Evolutionary conservation across 805 yeast species (phyloP).

Genomic region (Starmerella bombicola): DNA sequence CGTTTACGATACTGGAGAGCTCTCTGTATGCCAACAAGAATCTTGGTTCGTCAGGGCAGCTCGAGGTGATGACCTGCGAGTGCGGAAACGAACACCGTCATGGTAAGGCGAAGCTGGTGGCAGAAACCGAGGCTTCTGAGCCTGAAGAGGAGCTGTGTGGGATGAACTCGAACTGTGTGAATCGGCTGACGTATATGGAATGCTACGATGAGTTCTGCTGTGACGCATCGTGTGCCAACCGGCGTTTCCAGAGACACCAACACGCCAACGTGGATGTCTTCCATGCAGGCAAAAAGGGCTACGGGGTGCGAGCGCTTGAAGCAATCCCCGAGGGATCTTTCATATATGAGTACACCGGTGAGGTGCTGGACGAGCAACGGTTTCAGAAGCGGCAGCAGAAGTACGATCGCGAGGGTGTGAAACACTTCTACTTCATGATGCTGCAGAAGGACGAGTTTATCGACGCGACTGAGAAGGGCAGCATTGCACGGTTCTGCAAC

Average conservation of each 20-base stretch:
- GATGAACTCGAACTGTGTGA: conserved; percentile 78
- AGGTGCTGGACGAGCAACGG: conserved; percentile 69
- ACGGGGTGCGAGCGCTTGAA: conserved; percentile 65
- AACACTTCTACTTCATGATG: conserved; percentile 94
- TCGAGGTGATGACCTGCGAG: conserved; percentile 83
- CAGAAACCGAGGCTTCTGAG: neutral
- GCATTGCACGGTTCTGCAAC: conserved; percentile 81
- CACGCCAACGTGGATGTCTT: conserved; percentile 74
- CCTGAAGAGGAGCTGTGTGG: conserved; percentile 49
- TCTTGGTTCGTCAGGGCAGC: conserved; percentile 61
- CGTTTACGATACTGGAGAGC: conserved; percentile 44
- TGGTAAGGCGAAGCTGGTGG: neutral
- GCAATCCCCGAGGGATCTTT: conserved; percentile 52
- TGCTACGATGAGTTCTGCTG: conserved; percentile 69
- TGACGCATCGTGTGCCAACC: conserved; percentile 52
- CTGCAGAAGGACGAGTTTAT: conserved; percentile 82
- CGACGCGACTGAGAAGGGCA: conserved; percentile 85
- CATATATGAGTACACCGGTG: conserved; percentile 87
- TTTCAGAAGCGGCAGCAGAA: conserved; percentile 62
- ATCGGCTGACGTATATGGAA: conserved; percentile 82
- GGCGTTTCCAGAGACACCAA: conserved; percentile 67
- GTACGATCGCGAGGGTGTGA: conserved; percentile 46
- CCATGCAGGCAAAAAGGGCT: conserved; percentile 74
- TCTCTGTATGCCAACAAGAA: conserved; percentile 51
- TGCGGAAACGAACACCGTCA: conserved; percentile 41